These are phyloP conservation scores for Anethum foeniculum DNA, from an alignment of 140 eudicot genomes.

Conservation along the genomic window DNA sequence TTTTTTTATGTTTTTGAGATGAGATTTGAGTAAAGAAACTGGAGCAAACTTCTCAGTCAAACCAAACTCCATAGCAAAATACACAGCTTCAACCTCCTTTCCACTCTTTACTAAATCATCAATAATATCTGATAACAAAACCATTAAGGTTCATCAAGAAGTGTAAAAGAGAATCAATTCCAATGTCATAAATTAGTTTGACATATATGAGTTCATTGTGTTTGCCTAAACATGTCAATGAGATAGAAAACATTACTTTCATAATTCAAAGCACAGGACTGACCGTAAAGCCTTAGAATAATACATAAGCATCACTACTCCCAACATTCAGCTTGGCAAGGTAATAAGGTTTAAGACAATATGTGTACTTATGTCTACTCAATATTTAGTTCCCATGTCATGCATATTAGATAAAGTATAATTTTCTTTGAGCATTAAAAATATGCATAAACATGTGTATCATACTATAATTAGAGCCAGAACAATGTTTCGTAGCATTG, in stretches of 20 bases:
- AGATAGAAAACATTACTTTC: neutral
- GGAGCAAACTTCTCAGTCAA: slow-evolving; percentile 37
- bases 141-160: neutral
- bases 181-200: neutral
- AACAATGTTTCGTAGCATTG: neutral
- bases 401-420: neutral
- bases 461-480: neutral
- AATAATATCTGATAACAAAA: slow-evolving; percentile 27
- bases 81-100: slow-evolving; percentile 43
- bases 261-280: neutral
- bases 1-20: slow-evolving; percentile 22
- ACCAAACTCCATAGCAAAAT: slow-evolving; percentile 34
- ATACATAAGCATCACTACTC: neutral
- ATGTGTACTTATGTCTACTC: neutral
- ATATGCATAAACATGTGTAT: neutral
- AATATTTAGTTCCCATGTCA: neutral
- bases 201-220: neutral
- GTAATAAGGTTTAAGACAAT: neutral
- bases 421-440: neutral
- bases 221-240: neutral
- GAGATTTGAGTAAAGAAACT: slow-evolving; percentile 29
- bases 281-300: neutral
- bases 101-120: slow-evolving; percentile 37
- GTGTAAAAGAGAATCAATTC: neutral
- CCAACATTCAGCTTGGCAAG: neutral